Base-by-base conservation (phyloP, 805 yeast species). In the Yarrowia deformans region DNA sequence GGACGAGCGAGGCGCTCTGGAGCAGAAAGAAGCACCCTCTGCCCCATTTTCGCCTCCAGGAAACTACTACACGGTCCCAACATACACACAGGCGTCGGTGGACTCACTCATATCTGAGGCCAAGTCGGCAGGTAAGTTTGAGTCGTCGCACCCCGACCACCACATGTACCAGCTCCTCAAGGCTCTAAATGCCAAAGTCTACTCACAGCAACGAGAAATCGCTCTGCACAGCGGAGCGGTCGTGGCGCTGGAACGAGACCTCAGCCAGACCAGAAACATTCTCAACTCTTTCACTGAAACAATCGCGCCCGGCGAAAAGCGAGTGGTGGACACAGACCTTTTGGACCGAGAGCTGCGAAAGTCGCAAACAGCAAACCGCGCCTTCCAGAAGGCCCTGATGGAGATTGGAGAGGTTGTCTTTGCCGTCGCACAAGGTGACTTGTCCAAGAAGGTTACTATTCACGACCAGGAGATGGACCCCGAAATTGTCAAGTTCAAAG, bases 351-450 rank as follows among this genome's bases (percentile, higher is more conserved):
- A 81, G 72, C 77, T 81, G 48, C 74, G 78, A 34, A 77, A 79
- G 69, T 77, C 81, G 6, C 83, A 79, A 70, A 79, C 77, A 60
- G 91, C 92, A 58, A 90, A 90, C 77, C 83, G 85, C 69, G 93
- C 93, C 5, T 79, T 79, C 74, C 88, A 87, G 74, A 84, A 85
- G 74, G 93, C 93, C 4, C 79, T 90, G 42, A 84, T 87, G 69
- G 96, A 91, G 74, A 90, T 91, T 40, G 96, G 96, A 35, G 89
- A 91, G 45, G 96, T 91, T 23, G 93, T 91, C 23, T 89, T 90
- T 48, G 90, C 94, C 16, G 97, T 91, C 32, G 95, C 97, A 19
- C 89, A 88, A 85, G 97, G 97, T 64, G 97, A 91, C 75, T 82
- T 91, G 73, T 86, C 92, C 39, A 90, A 90, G 74, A 90, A 90